Evolutionary conservation across 2,329 filamentous ascomycete species (phyloP).

Genomic region (Sporothrix pseudoabietina): DNA sequence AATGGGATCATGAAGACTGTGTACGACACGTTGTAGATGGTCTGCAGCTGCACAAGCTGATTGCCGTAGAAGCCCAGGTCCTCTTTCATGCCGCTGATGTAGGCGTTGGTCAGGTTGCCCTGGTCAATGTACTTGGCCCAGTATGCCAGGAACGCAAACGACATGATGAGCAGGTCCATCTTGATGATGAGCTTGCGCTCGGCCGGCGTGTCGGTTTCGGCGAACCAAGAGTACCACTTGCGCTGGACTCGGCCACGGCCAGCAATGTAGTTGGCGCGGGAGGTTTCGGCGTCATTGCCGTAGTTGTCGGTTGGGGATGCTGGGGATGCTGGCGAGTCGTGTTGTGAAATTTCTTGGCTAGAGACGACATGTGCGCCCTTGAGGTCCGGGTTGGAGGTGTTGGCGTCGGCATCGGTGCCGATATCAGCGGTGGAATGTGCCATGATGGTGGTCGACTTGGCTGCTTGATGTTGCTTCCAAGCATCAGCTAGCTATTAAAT

Average conservation of each 20-base stretch:
- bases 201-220: slow-evolving; percentile 52
- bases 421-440: not conserved
- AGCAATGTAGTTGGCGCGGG: slow-evolving; percentile 23
- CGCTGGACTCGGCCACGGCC: slow-evolving; percentile 23
- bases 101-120: slow-evolving; percentile 46
- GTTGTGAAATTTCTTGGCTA: not conserved
- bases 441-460: not conserved
- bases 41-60: slow-evolving; percentile 47
- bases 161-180: slow-evolving; percentile 58
- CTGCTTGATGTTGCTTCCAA: not conserved
- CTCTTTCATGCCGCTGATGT: slow-evolving; percentile 50
- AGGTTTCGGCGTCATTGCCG: not conserved
- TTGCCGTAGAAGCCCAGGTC: slow-evolving; percentile 48
- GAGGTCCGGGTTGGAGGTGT: not conserved
- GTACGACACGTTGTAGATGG: slow-evolving; percentile 36
- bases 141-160: slow-evolving; percentile 58
- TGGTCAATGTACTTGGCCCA: slow-evolving; percentile 61
- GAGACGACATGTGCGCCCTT: not conserved
- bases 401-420: not conserved
- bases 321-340: not conserved
- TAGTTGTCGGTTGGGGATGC: not conserved
- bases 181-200: slow-evolving; percentile 57
- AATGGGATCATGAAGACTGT: slow-evolving; percentile 35
- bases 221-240: slow-evolving; percentile 46
- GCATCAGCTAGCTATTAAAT: not conserved